Evolutionary conservation across 2,329 filamentous ascomycete species (phyloP).

Genomic region (Fusarium pseudonygamai): DNA sequence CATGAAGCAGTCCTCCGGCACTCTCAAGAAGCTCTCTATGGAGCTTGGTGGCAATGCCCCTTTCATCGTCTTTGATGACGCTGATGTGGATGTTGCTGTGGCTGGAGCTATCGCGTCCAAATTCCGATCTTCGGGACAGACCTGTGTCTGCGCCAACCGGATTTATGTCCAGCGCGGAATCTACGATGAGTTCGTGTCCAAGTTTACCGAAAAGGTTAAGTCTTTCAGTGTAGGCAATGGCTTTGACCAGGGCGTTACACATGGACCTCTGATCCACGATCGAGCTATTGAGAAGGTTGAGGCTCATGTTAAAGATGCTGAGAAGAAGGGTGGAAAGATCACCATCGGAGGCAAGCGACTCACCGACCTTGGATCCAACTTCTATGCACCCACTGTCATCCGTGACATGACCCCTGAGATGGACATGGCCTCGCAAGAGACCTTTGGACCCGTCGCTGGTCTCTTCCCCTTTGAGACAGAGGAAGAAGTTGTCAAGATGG

Average conservation of each 20-base stretch:
- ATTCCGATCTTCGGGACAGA: constrained; percentile 95
- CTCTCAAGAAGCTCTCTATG: constrained; percentile 84
- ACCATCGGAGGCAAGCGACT: constrained; percentile 79
- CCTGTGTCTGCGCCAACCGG: constrained; percentile 90
- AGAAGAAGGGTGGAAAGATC: constrained; percentile 79
- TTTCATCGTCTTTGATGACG: constrained; percentile 97
- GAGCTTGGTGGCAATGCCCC: constrained; percentile 96
- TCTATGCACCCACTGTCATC: constrained; percentile 90
- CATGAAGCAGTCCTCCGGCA: constrained; percentile 88
- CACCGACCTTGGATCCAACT: constrained; percentile 81
- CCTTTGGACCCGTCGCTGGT: constrained; percentile 92
- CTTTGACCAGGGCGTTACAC: constrained; percentile 75
- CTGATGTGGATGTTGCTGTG: constrained; percentile 86
- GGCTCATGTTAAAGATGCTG: constrained; percentile 81
- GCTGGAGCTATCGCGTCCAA: constrained; percentile 85
- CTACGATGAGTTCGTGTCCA: constrained; percentile 77
- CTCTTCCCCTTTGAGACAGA: constrained; percentile 90
- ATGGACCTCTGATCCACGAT: constrained; percentile 86
- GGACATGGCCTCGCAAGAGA: constrained; percentile 87
- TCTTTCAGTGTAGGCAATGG: constrained; percentile 80
- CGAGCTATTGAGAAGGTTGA: constrained; percentile 84
- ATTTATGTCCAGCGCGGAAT: constrained; percentile 82
- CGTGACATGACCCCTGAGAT: constrained; percentile 87
- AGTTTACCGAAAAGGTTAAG: constrained; percentile 77
- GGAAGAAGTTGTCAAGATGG: constrained; percentile 84